Evolutionary conservation across 352 stramenopile species (phyloP), one percentile per base, ranked within the genome.

Genomic region (Globisporangium alternatum): DNA sequence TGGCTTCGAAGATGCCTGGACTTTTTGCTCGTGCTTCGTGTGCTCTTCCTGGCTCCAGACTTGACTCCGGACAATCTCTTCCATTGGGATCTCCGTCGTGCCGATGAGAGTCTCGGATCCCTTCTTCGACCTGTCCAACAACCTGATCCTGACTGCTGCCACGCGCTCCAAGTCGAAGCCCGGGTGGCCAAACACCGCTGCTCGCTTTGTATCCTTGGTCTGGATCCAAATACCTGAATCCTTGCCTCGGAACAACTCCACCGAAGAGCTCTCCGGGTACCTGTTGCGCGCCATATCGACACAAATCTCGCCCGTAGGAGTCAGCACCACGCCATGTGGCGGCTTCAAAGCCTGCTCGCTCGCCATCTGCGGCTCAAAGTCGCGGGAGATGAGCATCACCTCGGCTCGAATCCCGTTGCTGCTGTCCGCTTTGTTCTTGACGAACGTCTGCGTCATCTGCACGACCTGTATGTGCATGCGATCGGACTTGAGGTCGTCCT

Each of bases 301-400:
- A 25, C 65, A 55, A 48, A 90, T 86, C 35, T 86, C 81, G 13
- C 81, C 81, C 4, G 52, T 45, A 9, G 71, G 63, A 2, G 71
- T 76, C 4, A 90, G 57, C 4, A 69, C 52, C 7, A 85, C 28
- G 2, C 74, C 76, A 44, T 88, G 86, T 2, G 75, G 74, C 1
- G 76, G 86, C 37, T 30, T 69, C 2, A 66, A 37, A 1, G 60
- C 61, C 12, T 70, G 56, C 31, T 75, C 70, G 4, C 30, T 54
- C 5, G 64, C 35, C 8, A 64, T 43, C 17, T 78, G 66, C 0
- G 56, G n/a, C 22, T 72, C 53, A 43, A 82, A 85, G 48, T 90
- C 81, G 33, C 74, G 73, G 12, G 81, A 90, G 21, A 82, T 31
- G 1, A 90, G 66, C 31, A 77, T 31, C 12, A 90, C 57, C 55